phyloP scores from a whole-genome alignment of 73 alveolate species.

The Paramecium octaurelia region DNA sequence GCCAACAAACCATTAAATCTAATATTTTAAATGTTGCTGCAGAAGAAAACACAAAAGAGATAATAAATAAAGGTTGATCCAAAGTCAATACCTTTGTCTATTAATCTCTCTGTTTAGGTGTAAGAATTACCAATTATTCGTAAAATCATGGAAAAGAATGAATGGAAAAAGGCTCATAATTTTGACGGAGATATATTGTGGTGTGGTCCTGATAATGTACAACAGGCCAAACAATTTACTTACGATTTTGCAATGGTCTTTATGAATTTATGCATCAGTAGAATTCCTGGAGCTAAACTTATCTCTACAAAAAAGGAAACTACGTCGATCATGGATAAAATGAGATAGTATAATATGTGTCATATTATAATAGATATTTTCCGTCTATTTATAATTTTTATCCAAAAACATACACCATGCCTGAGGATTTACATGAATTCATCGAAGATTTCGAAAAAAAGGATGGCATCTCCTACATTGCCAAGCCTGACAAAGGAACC shows the following conservation, averaged over 20 bases:
- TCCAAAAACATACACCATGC: constrained; percentile 73
- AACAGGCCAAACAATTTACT: constrained; percentile 49
- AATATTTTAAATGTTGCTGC: neutral
- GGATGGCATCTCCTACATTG: constrained; percentile 70
- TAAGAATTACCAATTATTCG: constrained; percentile 39
- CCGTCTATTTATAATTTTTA: constrained; percentile 78
- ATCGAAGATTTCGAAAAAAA: constrained; percentile 24
- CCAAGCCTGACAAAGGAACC: constrained; percentile 81
- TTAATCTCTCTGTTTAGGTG: constrained; percentile 9
- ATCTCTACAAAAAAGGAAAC: constrained; percentile 74
- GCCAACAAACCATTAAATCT: neutral
- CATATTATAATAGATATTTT: constrained; percentile 49
- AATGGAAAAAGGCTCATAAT: constrained; percentile 63
- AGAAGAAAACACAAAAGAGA: constrained; percentile 32
- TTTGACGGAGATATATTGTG: constrained; percentile 62
- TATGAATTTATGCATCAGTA: constrained; percentile 33
- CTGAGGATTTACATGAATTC: constrained; percentile 58
- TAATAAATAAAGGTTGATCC: constrained; percentile 13
- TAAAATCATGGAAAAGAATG: constrained; percentile 52
- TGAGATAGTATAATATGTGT: constrained; percentile 57
- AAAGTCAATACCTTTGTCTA: neutral
- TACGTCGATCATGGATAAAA: constrained; percentile 66
- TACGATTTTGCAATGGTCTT: constrained; percentile 50
- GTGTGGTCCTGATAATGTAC: constrained; percentile 61
- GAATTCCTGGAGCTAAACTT: constrained; percentile 75